Base-by-base conservation (phyloP, 1,139 yeast genomes). In the Pichia sp. region DNA sequence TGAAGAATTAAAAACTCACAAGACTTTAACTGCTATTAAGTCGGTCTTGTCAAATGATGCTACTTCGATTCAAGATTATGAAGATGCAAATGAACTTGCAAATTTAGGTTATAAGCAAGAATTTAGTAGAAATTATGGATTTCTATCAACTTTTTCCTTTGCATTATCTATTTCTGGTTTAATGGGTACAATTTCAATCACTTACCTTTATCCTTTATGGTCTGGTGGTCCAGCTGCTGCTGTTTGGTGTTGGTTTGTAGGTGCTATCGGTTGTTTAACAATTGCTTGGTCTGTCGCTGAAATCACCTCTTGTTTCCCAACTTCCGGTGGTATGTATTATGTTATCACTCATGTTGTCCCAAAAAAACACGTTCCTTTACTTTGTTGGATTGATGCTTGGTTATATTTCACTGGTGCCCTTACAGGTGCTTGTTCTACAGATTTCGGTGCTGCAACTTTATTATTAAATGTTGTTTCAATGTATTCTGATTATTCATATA, bases 231-330 rank as follows among this genome's bases (percentile, higher is more conserved):
- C 79, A 4, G 76, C 72, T 16, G 74, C 82, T 5, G 69, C 78
- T 25, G 74, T 80, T 20, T 82, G 87, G 86, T 86, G 87, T 43
- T 82, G 87, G 87, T 70, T 81, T 46, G 67, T 73, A 42, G 74
- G 81, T 35, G 75, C 76, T n/a, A 51, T 71, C 42, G 80, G 81
- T 51, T 75, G 82, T 49, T 60, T 80, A 42, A 64, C 72, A 49
- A 74, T 78, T 46, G 87, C 87, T 11, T 53, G 72, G 45, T 71
- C 82, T 12, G 80, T 82, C 69, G 74, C 85, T n/a, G 80, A 80
- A 51, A 64, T 80, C 44, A 82, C 83, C 1, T 74, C 81, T 30
- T 74, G 85, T 12, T 76, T 78, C 59, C 87, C 89, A 41, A 80
- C 89, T 3, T 71, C 82, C 24, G 87, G 89, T 47, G 89, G 87